Evolutionary conservation across 1,284 basidiomycete species (phyloP), one percentile per base, ranked within the genome.

Genomic region (Coniferiporia sulphurascens): DNA sequence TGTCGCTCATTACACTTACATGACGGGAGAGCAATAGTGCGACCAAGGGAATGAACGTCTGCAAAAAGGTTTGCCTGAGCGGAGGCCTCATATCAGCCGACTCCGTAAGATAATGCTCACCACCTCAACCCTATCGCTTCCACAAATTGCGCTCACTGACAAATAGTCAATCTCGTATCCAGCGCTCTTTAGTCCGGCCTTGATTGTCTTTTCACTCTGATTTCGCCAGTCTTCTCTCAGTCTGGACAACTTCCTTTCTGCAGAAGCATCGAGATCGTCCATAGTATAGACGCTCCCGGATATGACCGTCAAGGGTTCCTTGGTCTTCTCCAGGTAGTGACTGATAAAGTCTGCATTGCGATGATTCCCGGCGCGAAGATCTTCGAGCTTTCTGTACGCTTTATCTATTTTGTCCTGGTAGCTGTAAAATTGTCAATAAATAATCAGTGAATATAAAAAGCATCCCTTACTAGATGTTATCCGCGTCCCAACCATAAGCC

Each of bases 401-500:
- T 56, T 56, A 2, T 48, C 32, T 44, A 56, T 56, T 21, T 34
- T 34, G 27, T 49, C 48, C 34, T 48, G 21, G 34, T 56, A 56
- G 48, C 55, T 56, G 32, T 3, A 19, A 36, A 43, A 36, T n/a
- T n/a, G 22, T 36, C 3, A 36, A 15, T 7, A 17, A 41, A 41
- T 2, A 41, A 35, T 41, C 17, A 10, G 12, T 32, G 6, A 6
- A 15, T n/a, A 38, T 38, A 5, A 17, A 35, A 38, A 41, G 10
- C 12, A 12, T 2, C 13, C 22, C 61, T 6, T 56, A 63, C 62
- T 35, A 46, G 15, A 53, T 41, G 46, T 66, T 66, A 49, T 63
- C 62, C 12, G 63, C 59, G 38, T 62, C 55, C 64, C 64, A 65
- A 9, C 65, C 65, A 41, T 64, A 61, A 17, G 63, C 65, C 64